Percentiles rank a stretch among this genome's conserved stretches.
phyloP scores from a whole-genome alignment of 2,329 filamentous ascomycete genomes.

The Talaromyces sp. region DNA sequence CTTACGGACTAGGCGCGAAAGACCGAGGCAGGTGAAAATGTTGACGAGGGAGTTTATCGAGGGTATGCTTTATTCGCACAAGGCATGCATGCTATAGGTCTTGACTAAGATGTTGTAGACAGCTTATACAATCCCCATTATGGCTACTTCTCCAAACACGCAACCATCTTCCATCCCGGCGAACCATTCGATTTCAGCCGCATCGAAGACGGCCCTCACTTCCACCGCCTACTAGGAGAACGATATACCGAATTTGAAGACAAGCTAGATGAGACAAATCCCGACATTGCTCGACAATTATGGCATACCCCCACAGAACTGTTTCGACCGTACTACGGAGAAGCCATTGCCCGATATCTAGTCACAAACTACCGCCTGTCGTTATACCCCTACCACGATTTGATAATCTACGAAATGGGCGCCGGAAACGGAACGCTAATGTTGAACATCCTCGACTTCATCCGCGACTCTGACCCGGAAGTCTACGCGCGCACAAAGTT shows the following conservation, averaged over 20 bases:
- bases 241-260: slow-evolving; percentile 92
- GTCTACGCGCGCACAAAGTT: slow-evolving; percentile 93
- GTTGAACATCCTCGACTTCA: slow-evolving; percentile 96
- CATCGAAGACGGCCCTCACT: slow-evolving; percentile 80
- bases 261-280: slow-evolving; percentile 68
- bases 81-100: neutral
- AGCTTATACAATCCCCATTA: slow-evolving; percentile 93
- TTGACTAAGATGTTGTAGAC: slow-evolving; percentile 54
- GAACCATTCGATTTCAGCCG: slow-evolving; percentile 84
- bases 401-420: slow-evolving; percentile 98
- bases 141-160: slow-evolving; percentile 94
- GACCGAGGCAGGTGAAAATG: slow-evolving; percentile 92
- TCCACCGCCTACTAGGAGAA: slow-evolving; percentile 71
- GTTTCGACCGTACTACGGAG: slow-evolving; percentile 93
- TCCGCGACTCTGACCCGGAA: slow-evolving; percentile 81
- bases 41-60: slow-evolving; percentile 96
- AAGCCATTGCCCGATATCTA: slow-evolving; percentile 93
- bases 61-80: slow-evolving; percentile 52
- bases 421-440: slow-evolving; percentile 96
- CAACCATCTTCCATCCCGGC: slow-evolving; percentile 90
- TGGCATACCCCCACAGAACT: slow-evolving; percentile 99
- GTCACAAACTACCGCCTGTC: slow-evolving; percentile 94
- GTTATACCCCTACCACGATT: slow-evolving; percentile 90
- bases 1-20: slow-evolving; percentile 67
- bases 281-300: slow-evolving; percentile 77